Conservation (phyloP, 352 stramenopile genomes). For the Phytophthora podocarpi region DNA sequence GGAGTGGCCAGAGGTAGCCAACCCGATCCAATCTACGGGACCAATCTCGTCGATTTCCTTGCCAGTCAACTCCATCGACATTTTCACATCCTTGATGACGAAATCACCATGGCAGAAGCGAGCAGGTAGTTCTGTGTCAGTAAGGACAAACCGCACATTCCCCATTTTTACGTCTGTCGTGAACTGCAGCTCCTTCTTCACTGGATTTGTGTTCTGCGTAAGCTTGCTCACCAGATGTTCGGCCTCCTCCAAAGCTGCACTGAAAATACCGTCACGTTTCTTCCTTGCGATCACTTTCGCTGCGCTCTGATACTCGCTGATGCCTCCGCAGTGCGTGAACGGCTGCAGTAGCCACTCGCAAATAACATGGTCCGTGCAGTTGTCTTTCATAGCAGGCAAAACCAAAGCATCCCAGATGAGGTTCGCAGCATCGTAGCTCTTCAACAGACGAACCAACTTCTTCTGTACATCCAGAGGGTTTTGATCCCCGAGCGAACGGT, state of each 20-base stretch:
- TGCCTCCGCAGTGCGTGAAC: slow-evolving; percentile 66
- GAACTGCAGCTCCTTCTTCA: slow-evolving; percentile 65
- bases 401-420: slow-evolving; percentile 66
- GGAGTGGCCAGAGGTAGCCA: slow-evolving; percentile 60
- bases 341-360: slow-evolving; percentile 66
- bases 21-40: slow-evolving; percentile 52
- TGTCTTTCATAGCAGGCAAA: slow-evolving; percentile 43
- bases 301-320: slow-evolving; percentile 74
- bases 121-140: slow-evolving; percentile 57
- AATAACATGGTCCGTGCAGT: slow-evolving; percentile 41
- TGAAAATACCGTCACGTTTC: slow-evolving; percentile 72
- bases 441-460: slow-evolving; percentile 72
- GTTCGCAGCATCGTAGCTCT: slow-evolving; percentile 74
- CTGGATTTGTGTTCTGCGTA: slow-evolving; percentile 37
- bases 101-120: slow-evolving; percentile 67
- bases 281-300: slow-evolving; percentile 68
- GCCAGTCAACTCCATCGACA: slow-evolving; percentile 54
- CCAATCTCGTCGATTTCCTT: slow-evolving; percentile 62
- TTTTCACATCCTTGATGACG: slow-evolving; percentile 64
- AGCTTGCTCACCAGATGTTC: slow-evolving; percentile 61
- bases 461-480: slow-evolving; percentile 68
- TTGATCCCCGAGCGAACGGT: slow-evolving; percentile 44
- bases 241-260: slow-evolving; percentile 51
- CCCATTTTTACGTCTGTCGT: slow-evolving; percentile 69
- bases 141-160: slow-evolving; percentile 66